Evolutionary conservation across 2,329 filamentous ascomycete genomes (phyloP).

Genomic region (Apiospora kogelbergensis): DNA sequence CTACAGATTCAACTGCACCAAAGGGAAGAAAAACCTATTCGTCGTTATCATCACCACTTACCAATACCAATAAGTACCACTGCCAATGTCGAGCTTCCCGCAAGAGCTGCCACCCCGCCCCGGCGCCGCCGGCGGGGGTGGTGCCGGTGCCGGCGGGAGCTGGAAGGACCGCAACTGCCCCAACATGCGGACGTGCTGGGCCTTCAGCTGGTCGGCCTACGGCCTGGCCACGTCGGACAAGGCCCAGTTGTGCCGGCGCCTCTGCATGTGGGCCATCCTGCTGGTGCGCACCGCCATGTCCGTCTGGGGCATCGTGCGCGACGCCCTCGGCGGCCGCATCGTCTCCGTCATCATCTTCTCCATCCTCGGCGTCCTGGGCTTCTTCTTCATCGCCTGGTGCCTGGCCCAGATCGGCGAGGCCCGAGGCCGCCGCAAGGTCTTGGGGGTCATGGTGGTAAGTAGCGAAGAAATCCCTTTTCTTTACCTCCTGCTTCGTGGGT

Average conservation of each 20-base stretch:
- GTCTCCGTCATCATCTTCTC: not conserved
- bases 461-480: not conserved
- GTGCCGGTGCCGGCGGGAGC: not conserved
- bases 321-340: not conserved
- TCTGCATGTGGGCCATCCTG: slow-evolving; percentile 6
- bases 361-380: not conserved
- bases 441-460: not conserved
- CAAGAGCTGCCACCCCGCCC: slow-evolving; percentile 8
- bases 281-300: not conserved
- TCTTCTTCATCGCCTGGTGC: slow-evolving; percentile 5
- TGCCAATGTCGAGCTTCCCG: not conserved
- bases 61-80: too few relatives aligned
- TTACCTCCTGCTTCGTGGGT: too few relatives aligned
- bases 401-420: slow-evolving; percentile 1
- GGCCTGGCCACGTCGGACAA: not conserved
- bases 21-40: too few relatives aligned
- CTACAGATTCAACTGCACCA: too few relatives aligned
- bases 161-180: slow-evolving; percentile 4
- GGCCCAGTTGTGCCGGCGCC: slow-evolving; percentile 1
- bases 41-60: not conserved
- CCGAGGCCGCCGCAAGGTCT: not conserved
- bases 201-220: slow-evolving; percentile 1
- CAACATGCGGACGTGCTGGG: slow-evolving; percentile 6
- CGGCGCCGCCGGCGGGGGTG: not conserved
- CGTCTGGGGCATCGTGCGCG: not conserved